Evolutionary conservation across 495 filamentous ascomycete genomes (phyloP).

Genomic region (Sordaria brevicollis): DNA sequence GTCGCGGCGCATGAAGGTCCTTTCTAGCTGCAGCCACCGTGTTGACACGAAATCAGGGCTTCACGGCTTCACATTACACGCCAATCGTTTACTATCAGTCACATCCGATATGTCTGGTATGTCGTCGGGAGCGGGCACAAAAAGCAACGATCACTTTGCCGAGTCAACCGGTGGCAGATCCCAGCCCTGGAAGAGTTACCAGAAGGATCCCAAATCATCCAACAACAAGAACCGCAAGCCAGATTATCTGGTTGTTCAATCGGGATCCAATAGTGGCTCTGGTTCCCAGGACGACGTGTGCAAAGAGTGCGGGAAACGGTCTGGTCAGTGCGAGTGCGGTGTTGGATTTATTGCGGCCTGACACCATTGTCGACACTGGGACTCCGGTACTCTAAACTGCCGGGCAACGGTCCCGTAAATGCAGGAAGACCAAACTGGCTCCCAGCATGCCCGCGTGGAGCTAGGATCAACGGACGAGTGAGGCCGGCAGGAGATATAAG

Average conservation of each 20-base stretch:
- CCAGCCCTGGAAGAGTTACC: not conserved
- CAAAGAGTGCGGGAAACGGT: not conserved
- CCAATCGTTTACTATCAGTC: not conserved
- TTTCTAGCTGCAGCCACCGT: not conserved
- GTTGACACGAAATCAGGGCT: not conserved
- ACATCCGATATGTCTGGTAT: not conserved
- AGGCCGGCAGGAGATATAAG: too few species aligned
- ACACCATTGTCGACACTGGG: not conserved
- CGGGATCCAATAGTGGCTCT: not conserved
- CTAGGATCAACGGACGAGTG: not conserved
- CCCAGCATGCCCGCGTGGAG: too few species aligned
- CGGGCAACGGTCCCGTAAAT: not conserved
- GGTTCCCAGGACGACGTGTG: not conserved
- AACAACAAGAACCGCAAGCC: not conserved
- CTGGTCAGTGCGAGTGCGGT: not conserved
- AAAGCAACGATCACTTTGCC: not conserved
- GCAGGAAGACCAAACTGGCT: not conserved
- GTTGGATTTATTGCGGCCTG: not conserved
- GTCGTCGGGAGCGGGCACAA: not conserved
- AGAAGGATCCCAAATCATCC: not conserved
- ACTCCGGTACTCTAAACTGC: too few species aligned
- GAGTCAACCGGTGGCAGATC: not conserved
- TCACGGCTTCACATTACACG: not conserved
- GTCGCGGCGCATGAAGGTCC: not conserved
- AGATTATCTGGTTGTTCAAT: not conserved